phyloP scores from a whole-genome alignment of 495 filamentous ascomycete genomes.

The Aspergillus egyptiacus region DNA sequence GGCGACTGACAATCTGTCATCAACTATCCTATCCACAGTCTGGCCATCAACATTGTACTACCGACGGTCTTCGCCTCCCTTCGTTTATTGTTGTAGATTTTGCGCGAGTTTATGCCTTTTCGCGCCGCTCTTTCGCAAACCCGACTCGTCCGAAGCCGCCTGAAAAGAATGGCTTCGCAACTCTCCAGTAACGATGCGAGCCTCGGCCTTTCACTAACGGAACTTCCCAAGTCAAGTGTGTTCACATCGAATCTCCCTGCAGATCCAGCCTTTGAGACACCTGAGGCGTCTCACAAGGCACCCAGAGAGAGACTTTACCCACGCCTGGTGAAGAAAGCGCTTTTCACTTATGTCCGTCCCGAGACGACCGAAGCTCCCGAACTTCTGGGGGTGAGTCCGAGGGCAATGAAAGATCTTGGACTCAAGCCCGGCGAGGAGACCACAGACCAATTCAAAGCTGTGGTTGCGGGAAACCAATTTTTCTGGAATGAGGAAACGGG shows the following conservation, averaged over 20 bases:
- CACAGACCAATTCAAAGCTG: constrained; percentile 66
- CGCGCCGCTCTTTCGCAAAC: constrained; percentile 12
- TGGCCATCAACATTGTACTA: not conserved
- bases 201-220: constrained; percentile 44
- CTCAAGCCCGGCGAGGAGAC: constrained; percentile 59
- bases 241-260: constrained; percentile 77
- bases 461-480: constrained; percentile 76
- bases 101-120: constrained; percentile 24
- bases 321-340: constrained; percentile 73
- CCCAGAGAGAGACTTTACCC: constrained; percentile 71
- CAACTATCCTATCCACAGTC: not conserved
- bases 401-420: constrained; percentile 73
- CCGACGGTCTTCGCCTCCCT: not conserved
- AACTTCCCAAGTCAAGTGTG: constrained; percentile 77
- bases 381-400: constrained; percentile 68
- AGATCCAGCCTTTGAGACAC: constrained; percentile 75
- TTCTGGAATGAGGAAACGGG: constrained; percentile 53
- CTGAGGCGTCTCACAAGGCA: constrained; percentile 70
- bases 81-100: not conserved
- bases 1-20: not conserved
- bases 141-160: constrained; percentile 19
- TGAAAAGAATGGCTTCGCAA: constrained; percentile 49
- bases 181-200: constrained; percentile 32
- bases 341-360: constrained; percentile 88
- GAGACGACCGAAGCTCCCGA: constrained; percentile 63